Conservation (phyloP, 352 stramenopile genomes). For the Globisporangium spiculum region DNA sequence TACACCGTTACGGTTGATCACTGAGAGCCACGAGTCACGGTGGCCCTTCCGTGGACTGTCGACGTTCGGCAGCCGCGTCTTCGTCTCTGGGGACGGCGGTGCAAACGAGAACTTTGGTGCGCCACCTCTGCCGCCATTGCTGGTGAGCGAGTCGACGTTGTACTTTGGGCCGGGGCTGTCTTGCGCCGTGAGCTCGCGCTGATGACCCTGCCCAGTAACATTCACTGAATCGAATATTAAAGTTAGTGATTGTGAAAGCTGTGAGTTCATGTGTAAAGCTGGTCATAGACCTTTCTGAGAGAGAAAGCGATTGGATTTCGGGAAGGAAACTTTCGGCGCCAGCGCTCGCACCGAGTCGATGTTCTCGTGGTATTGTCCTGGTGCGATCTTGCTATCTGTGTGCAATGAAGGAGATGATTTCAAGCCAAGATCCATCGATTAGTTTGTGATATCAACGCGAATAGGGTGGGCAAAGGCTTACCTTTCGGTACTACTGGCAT, state of each 20-base stretch:
- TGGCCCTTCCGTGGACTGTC: constrained; percentile 51
- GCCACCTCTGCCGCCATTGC: constrained; percentile 51
- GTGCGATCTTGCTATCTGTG: constrained; percentile 54
- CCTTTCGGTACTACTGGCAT: constrained; percentile 64
- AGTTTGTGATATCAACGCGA: not conserved
- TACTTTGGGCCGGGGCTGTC: constrained; percentile 85
- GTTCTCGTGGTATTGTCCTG: constrained; percentile 69
- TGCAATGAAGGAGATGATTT: constrained; percentile 10
- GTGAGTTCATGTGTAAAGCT: no score
- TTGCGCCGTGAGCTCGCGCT: constrained; percentile 69
- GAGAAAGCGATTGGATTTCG: constrained; percentile 75
- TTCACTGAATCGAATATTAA: constrained; percentile 35
- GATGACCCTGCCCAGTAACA: constrained; percentile 56
- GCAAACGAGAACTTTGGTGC: constrained; percentile 69
- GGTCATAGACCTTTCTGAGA: constrained; percentile 65
- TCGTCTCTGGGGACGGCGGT: constrained; percentile 42
- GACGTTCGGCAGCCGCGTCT: constrained; percentile 52
- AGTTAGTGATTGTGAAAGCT: not conserved
- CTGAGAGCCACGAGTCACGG: constrained; percentile 77
- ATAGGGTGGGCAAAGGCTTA: constrained; percentile 8
- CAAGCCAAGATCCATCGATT: not conserved
- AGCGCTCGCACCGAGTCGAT: constrained; percentile 57
- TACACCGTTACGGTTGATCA: constrained; percentile 82
- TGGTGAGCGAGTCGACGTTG: constrained; percentile 57
- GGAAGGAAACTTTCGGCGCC: constrained; percentile 71